These are phyloP conservation scores for Paspalum vaginatum DNA, from an alignment of 176 grass and related monocot genomes.

Conservation along the genomic window DNA sequence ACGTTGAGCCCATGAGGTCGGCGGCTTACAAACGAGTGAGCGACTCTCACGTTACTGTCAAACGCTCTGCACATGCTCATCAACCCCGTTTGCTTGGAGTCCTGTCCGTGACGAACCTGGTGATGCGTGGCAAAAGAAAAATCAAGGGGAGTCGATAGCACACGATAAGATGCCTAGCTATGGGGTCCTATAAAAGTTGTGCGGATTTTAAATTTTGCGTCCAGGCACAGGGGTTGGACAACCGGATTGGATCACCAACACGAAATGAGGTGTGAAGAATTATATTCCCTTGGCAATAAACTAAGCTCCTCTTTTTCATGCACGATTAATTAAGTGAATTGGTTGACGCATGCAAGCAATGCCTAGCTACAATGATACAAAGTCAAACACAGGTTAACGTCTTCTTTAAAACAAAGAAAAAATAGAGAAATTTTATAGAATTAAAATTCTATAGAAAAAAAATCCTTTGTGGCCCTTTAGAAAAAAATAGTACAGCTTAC, in stretches of 20 bases:
- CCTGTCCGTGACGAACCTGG: neutral
- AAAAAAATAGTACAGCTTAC: no score
- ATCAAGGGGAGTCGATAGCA: neutral
- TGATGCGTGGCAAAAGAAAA: neutral
- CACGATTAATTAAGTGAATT: neutral
- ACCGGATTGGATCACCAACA: constrained; percentile 44
- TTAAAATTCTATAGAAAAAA: no score
- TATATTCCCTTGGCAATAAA: neutral
- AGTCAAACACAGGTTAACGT: no score
- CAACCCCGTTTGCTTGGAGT: neutral
- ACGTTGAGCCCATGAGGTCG: neutral
- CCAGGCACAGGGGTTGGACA: neutral
- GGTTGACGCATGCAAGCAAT: constrained; percentile 5
- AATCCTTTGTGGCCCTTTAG: no score
- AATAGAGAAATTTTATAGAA: no score
- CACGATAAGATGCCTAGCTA: neutral
- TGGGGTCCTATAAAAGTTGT: neutral
- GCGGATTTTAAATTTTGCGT: neutral
- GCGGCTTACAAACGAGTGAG: neutral
- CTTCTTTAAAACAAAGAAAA: no score
- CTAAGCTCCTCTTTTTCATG: neutral
- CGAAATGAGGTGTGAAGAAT: neutral
- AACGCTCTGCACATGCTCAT: neutral
- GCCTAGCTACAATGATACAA: neutral
- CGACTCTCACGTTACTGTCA: neutral